Conservation (phyloP, 2,329 filamentous ascomycete genomes). For the Chrysoporthe deuterocubensis region DNA sequence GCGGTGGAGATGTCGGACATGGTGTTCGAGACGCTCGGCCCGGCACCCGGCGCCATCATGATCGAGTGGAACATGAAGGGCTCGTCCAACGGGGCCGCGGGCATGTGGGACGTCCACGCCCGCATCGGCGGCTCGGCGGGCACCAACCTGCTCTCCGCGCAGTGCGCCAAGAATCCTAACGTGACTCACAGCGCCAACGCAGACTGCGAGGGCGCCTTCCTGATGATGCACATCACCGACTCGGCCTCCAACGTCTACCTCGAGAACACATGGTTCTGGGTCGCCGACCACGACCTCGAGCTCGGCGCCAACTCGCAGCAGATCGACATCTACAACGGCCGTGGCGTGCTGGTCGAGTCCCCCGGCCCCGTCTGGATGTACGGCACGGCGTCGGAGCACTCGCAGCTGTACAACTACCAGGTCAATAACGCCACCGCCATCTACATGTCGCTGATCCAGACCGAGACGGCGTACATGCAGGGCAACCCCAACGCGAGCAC, state of each 20-base stretch:
- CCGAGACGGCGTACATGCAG: constrained; percentile 89
- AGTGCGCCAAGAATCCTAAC: constrained; percentile 76
- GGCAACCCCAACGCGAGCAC: constrained; percentile 74
- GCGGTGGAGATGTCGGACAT: constrained; percentile 86
- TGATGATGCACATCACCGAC: constrained; percentile 68
- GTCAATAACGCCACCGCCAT: constrained; percentile 76
- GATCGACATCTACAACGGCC: constrained; percentile 86
- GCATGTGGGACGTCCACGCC: constrained; percentile 95
- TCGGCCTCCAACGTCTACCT: constrained; percentile 69
- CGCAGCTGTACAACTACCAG: constrained; percentile 81
- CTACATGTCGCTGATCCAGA: constrained; percentile 84
- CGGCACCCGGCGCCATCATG: constrained; percentile 85
- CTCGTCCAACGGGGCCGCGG: constrained; percentile 68
- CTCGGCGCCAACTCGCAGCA: constrained; percentile 64
- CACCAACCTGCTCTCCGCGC: constrained; percentile 78
- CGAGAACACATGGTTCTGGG: constrained; percentile 92
- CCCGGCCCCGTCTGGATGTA: constrained; percentile 80
- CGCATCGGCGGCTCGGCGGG: constrained; percentile 87
- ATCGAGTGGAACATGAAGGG: constrained; percentile 89
- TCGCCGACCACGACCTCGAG: constrained; percentile 89
- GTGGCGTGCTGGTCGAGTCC: constrained; percentile 80
- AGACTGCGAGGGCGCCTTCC: constrained; percentile 74
- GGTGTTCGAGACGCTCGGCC: constrained; percentile 81
- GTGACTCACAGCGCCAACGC: constrained; percentile 63
- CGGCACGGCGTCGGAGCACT: constrained; percentile 73